Base-by-base conservation (phyloP, 2,329 filamentous ascomycete genomes). In the Stachybotrys chartarum region DNA sequence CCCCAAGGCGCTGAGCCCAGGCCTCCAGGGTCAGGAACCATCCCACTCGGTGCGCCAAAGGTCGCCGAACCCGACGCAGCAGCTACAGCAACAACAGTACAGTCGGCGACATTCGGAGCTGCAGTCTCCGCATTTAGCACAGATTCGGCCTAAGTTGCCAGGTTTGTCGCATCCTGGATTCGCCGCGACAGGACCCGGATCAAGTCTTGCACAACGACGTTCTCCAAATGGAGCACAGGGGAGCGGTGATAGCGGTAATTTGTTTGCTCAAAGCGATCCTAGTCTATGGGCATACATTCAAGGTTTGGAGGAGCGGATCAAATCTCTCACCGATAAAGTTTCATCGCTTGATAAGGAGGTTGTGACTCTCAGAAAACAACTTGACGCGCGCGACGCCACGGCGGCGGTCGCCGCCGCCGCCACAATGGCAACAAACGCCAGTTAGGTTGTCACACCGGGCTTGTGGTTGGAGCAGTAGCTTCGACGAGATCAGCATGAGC, bases 1-100 rank as follows among this genome's bases (percentile, higher is more conserved):
- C 61, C 91, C 91, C 0, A 95, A 92, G 66, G 87, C 91, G 5
- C 76, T 96, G 46, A 91, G 86, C 57, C 87, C 88, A n/a, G 79
- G 79, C 17, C 76, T 71, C 31, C 63, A 78, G 67, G 66, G 78
- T 18, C 76, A 86, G 52, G 83, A 83, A 60, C 70, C 79, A 16
- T 70, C 74, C 52, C 74, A 68, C 32, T 70, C 80, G 42, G 64
- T 75, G 47, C 78, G 83, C 56, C 84, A 86, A 59, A 78, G 83
- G 54, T 88, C 85, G 35, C 85, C 85, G n/a, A 87, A 80, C 66
- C 69, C 87, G 58, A 81, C 82, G 8, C 78, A 85, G 30, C 84
- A 86, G 59, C 79, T 85, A 53, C 83, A 86, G 60, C 85, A 87
- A 64, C 82, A 84, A 58, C 81, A 84, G 50, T 64, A 64, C 55